Conservation (phyloP, 257 asterid genomes). For the Solanum verrucosum region DNA sequence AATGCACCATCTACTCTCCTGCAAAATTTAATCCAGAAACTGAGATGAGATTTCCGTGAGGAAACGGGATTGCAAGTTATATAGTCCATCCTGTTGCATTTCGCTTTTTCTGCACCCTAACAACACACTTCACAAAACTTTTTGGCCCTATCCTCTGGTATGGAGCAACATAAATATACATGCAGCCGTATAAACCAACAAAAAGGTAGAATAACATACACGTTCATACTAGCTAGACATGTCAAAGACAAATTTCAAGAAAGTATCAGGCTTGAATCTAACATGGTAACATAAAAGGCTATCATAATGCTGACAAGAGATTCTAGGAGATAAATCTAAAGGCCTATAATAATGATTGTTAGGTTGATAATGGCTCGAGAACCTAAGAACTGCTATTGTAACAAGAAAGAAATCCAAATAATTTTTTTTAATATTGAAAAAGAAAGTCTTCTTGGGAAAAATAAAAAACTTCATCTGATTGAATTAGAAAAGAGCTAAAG, state of each 20-base stretch:
- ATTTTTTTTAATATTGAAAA: neutral
- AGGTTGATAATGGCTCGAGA: neutral
- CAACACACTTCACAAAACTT: neutral
- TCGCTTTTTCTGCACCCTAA: neutral
- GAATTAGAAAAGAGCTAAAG: neutral
- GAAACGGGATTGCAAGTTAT: neutral
- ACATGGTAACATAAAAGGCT: neutral
- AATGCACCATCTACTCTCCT: conserved; percentile 65
- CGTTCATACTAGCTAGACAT: neutral
- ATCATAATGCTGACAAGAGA: neutral
- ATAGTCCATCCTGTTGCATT: neutral
- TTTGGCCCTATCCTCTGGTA: neutral
- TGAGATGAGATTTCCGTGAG: neutral
- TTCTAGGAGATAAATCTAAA: neutral
- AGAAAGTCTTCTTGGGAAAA: neutral
- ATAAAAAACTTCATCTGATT: neutral
- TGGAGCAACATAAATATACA: neutral
- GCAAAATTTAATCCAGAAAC: conserved; percentile 6
- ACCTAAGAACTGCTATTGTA: neutral
- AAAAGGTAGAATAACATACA: neutral
- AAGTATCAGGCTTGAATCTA: neutral
- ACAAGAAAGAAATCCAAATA: neutral
- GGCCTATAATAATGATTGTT: neutral
- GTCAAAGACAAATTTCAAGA: neutral
- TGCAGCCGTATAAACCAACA: neutral